phyloP scores from a whole-genome alignment of 2,329 filamentous ascomycete genomes.

The Exophiala sp. region DNA sequence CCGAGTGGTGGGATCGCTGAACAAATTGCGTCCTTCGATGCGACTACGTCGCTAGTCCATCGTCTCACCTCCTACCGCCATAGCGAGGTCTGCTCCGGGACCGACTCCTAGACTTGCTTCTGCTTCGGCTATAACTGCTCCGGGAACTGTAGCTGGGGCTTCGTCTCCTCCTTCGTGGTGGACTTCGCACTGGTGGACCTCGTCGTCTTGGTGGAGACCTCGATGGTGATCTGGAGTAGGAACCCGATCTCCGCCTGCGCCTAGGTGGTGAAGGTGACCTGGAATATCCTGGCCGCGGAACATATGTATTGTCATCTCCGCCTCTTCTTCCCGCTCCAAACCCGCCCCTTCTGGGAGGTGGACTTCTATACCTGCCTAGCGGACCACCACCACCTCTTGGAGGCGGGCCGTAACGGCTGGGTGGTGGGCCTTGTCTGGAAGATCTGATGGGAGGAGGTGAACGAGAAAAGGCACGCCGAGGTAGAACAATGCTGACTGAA shows the following conservation, averaged over 20 bases:
- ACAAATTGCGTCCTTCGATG: no score
- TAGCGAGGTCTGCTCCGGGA: constrained; percentile 46
- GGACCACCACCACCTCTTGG: constrained; percentile 26
- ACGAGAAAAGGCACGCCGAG: constrained; percentile 75
- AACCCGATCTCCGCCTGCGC: constrained; percentile 39
- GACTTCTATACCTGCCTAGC: constrained; percentile 32
- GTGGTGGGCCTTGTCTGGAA: constrained; percentile 48
- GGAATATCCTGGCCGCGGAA: constrained; percentile 52
- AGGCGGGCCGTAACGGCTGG: constrained; percentile 33
- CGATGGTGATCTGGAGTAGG: constrained; percentile 37
- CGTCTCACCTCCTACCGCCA: constrained; percentile 28
- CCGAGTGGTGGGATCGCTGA: no score
- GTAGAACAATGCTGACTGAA: constrained; percentile 83
- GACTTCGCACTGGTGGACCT: constrained; percentile 34
- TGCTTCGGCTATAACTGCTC: constrained; percentile 52
- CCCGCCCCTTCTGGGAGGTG: constrained; percentile 35
- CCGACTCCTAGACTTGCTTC: constrained; percentile 50
- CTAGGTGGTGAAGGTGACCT: constrained; percentile 39
- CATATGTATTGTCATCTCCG: constrained; percentile 49
- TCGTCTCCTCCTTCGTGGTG: constrained; percentile 46
- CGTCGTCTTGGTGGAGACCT: constrained; percentile 41
- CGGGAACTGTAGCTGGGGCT: constrained; percentile 64
- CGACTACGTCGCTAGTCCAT: no score
- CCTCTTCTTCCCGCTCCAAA: constrained; percentile 35
- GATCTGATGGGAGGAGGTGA: constrained; percentile 70